Conservation (phyloP, 805 yeast genomes). For the Ogataea kodamae region DNA sequence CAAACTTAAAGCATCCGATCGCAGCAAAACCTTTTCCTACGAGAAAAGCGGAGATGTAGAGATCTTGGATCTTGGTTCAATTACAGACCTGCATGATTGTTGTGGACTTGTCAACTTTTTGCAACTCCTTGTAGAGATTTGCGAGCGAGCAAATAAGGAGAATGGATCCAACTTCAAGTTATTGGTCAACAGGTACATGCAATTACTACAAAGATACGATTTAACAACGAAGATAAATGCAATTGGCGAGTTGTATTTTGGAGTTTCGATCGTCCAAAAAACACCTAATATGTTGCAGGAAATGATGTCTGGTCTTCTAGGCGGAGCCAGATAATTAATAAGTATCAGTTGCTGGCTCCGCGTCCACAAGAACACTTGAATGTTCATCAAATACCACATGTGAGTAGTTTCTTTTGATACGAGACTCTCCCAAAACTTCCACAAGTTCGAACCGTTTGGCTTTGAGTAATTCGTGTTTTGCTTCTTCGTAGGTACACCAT, state of each 20-base stretch:
- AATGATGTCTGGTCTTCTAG: conserved; percentile 70
- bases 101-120: conserved; percentile 59
- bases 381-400: conserved; percentile 24
- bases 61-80: conserved; percentile 32
- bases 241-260: conserved; percentile 30
- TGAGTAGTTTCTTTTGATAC: conserved; percentile 39
- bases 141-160: conserved; percentile 44
- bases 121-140: conserved; percentile 58
- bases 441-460: conserved; percentile 66
- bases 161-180: conserved; percentile 39
- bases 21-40: conserved; percentile 15
- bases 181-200: conserved; percentile 41
- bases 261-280: conserved; percentile 38
- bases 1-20: conserved; percentile 25
- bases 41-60: conserved; percentile 22
- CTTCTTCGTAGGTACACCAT: conserved; percentile 74
- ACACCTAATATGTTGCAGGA: conserved; percentile 60
- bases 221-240: conserved; percentile 26
- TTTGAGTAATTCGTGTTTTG: conserved; percentile 52
- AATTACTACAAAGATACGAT: conserved; percentile 19
- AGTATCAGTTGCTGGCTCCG: conserved; percentile 28
- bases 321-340: conserved; percentile 35
- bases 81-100: conserved; percentile 25
- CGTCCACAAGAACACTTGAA: conserved; percentile 27
- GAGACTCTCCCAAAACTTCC: conserved; percentile 57